Percentiles rank a stretch among this genome's conserved stretches.
Evolutionary conservation across 1,284 basidiomycete species (phyloP).

Genomic region (Exobasidium rhododendri): DNA sequence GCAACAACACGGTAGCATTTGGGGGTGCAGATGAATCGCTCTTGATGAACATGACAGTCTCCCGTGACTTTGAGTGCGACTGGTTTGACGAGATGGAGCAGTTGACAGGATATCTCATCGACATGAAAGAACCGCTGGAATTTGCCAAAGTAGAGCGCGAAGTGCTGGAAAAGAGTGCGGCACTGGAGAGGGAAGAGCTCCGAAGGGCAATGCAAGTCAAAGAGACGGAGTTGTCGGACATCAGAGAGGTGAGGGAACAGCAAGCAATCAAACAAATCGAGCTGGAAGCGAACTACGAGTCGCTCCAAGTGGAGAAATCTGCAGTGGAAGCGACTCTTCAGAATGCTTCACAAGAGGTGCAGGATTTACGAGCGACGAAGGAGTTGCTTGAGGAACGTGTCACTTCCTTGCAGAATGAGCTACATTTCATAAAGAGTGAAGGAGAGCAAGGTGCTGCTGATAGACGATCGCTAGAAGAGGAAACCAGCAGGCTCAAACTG

Average conservation of each 20-base stretch:
- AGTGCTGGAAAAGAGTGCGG: background rate
- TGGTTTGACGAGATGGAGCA: slow-evolving; percentile 20
- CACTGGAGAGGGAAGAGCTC: background rate
- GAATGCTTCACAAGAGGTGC: background rate
- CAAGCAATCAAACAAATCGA: background rate
- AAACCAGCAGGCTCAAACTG: background rate
- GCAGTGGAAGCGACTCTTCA: background rate
- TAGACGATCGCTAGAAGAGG: background rate
- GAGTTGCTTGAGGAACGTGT: background rate
- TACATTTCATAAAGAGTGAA: background rate
- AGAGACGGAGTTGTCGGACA: background rate
- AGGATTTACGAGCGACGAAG: background rate
- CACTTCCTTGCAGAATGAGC: background rate
- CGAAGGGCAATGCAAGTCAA: background rate
- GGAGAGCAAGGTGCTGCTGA: background rate
- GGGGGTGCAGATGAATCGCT: background rate
- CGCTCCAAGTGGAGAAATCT: background rate
- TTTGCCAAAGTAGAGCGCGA: slow-evolving; percentile 13
- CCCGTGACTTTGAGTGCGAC: slow-evolving; percentile 16
- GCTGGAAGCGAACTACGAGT: background rate
- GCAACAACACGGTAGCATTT: background rate
- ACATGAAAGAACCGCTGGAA: slow-evolving; percentile 12
- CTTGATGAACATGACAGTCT: background rate
- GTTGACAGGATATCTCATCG: slow-evolving; percentile 3
- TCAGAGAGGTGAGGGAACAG: background rate